phyloP scores from a whole-genome alignment of 225 moss, liverwort and hornwort species.

The Pleurozium schreberi region DNA sequence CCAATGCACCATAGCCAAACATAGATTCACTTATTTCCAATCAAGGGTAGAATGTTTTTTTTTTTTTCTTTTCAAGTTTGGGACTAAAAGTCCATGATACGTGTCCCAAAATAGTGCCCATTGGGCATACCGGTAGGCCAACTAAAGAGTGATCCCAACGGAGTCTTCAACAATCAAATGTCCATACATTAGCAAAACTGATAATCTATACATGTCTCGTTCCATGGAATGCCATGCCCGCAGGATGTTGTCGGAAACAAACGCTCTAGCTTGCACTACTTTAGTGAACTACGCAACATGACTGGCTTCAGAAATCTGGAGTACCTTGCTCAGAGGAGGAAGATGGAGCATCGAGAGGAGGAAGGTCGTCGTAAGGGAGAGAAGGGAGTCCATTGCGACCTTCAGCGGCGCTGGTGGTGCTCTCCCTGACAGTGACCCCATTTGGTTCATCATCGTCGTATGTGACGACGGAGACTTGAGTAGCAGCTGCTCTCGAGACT shows the following conservation, averaged over 20 bases:
- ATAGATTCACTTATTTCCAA: too few relatives aligned
- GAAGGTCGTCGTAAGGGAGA: conserved; percentile 36
- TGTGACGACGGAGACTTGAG: conserved; percentile 1
- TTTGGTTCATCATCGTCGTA: conserved; percentile 8
- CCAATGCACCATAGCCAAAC: too few relatives aligned
- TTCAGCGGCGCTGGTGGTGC: conserved; percentile 23
- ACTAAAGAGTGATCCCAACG: background rate
- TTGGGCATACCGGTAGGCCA: background rate
- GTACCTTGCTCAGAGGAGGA: conserved; percentile 21
- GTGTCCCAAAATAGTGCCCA: too few relatives aligned
- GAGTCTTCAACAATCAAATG: background rate
- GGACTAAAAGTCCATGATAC: too few relatives aligned
- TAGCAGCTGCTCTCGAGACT: background rate
- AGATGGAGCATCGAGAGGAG: conserved; percentile 20
- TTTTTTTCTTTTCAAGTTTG: too few relatives aligned
- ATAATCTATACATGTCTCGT: conserved; percentile 19
- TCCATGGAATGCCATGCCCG: background rate
- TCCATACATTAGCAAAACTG: conserved; percentile 2
- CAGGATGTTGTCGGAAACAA: background rate
- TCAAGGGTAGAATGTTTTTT: too few relatives aligned
- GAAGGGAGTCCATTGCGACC: conserved; percentile 34
- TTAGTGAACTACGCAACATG: background rate
- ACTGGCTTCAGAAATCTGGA: conserved; percentile 17
- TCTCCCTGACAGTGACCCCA: conserved; percentile 2
- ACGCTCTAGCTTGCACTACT: conserved; percentile 2